A percentile compares a stretch with the other conserved stretches of the same genome.
These are phyloP conservation scores for Moesziomyces sp. DNA, from an alignment of 1,284 basidiomycete species.

Conservation along the genomic window DNA sequence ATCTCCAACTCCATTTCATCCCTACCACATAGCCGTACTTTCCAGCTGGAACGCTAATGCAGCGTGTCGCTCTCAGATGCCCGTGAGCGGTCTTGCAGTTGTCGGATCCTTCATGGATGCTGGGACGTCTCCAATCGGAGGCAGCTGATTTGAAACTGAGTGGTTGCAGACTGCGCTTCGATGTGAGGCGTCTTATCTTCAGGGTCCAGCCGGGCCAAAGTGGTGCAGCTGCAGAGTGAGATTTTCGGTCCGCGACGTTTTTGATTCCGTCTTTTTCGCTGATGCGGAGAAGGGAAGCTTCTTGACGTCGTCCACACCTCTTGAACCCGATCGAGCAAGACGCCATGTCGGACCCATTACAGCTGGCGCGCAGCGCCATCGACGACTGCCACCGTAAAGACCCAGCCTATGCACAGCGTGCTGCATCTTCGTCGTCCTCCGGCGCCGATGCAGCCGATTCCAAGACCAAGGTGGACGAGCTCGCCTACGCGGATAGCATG, in stretches of 20 bases:
- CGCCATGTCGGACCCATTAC: constrained; percentile 29
- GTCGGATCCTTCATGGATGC: no score
- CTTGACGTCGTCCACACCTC: not conserved
- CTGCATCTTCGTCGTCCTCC: constrained; percentile 2
- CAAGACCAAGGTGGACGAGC: constrained; percentile 53
- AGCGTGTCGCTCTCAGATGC: not conserved
- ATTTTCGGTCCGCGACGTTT: not conserved
- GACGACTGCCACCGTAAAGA: constrained; percentile 51
- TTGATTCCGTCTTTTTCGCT: not conserved
- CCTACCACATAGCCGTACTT: no score
- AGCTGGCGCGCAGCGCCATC: constrained; percentile 39
- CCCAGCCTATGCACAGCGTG: constrained; percentile 38
- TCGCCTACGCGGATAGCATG: constrained; percentile 61
- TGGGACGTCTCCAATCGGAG: no score
- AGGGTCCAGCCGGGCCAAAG: not conserved
- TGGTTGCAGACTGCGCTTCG: no score
- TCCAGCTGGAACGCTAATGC: no score
- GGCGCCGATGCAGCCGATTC: not conserved
- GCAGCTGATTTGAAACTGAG: no score
- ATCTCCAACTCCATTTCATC: no score
- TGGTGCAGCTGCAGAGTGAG: not conserved
- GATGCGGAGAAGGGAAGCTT: not conserved
- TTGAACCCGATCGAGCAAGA: no score
- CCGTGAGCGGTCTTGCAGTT: fast-evolving
- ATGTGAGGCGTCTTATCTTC: not conserved